These are phyloP conservation scores for Sutorius eximius DNA, from an alignment of 1,284 basidiomycete species.

Conservation along the genomic window DNA sequence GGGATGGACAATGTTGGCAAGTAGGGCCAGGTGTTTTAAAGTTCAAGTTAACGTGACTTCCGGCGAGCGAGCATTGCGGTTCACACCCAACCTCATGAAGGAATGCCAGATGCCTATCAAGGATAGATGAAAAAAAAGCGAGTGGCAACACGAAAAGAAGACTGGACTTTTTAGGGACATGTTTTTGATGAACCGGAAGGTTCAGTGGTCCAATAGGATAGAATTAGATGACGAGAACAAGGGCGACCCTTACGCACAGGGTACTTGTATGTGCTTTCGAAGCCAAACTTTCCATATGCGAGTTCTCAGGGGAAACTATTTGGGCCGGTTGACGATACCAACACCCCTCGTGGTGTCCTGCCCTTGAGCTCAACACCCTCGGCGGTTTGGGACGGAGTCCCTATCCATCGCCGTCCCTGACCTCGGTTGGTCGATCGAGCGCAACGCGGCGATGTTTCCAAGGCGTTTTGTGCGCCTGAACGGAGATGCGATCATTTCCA, in stretches of 20 bases:
- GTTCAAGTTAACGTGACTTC: slow-evolving; percentile 20
- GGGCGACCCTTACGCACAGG: slow-evolving; percentile 6
- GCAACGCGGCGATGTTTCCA: slow-evolving; percentile 7
- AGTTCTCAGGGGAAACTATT: slow-evolving; percentile 8
- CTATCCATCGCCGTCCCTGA: slow-evolving; percentile 13
- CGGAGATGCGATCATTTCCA: slow-evolving; percentile 6
- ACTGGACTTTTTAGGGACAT: slow-evolving; percentile 15
- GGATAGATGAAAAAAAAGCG: slow-evolving; percentile 25
- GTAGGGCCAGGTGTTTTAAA: slow-evolving; percentile 6
- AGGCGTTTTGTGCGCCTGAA: slow-evolving; percentile 6
- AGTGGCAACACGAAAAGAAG: slow-evolving; percentile 10
- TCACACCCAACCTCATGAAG: slow-evolving; percentile 16
- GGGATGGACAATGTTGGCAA: not conserved
- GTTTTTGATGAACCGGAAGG: slow-evolving; percentile 5
- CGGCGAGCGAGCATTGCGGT: slow-evolving; percentile 4
- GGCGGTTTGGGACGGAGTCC: slow-evolving; percentile 9
- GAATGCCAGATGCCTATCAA: slow-evolving; percentile 13
- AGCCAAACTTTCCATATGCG: slow-evolving; percentile 32
- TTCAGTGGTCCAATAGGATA: not conserved
- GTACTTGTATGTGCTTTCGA: slow-evolving; percentile 21
- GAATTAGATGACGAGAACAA: slow-evolving; percentile 17
- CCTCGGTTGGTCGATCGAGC: slow-evolving; percentile 6
- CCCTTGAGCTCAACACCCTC: slow-evolving; percentile 16
- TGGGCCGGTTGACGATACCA: slow-evolving; percentile 1
- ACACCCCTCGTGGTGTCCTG: slow-evolving; percentile 29